Base-by-base conservation (phyloP, 2,329 filamentous ascomycete genomes). In the Aspergillus sp. region DNA sequence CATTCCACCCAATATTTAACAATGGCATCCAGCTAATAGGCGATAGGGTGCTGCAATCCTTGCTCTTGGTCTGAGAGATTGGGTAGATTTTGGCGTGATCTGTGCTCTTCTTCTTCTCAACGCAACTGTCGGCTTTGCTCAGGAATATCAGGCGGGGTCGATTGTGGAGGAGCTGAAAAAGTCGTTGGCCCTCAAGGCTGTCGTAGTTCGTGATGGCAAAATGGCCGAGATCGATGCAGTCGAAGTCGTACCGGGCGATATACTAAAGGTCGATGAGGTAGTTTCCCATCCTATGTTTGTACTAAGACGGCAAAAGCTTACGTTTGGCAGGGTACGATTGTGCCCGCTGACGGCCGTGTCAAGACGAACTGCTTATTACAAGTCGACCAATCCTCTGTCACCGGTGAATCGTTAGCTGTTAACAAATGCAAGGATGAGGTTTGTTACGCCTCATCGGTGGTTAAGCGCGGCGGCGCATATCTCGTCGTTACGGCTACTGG, bases 71-170 rank as follows among this genome's bases (percentile, higher is more conserved):
- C 85, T 96, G 42, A 77, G 89, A 76, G 89, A 95, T 69, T 96
- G 91, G 91, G 89, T 96, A 63, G 91, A 96, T 80, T 93, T 96
- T 70, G 91, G 90, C 82, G 91, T 96, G 71, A 96, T 96, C 66
- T 91, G 89, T 75, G 91, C 80, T 70, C 82, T 96, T 50, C 83
- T 96, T 9, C 74, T 96, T 64, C 88, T 96, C 63, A 96, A 96
- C 79, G 91, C 91, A 42, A 80, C 78, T 63, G 91, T 96, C 62
- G 91, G 91, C 78, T 96, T 96, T 77, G 81, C 93, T 59, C 91
- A 96, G 75, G 91, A 96, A 78, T 96, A 84, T 77, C 90, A 96
- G 77, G 91, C 91, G 61, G 91, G 90, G 72, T 93, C 89, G 55
- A 95, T 96, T 63, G 91, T 96, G 77, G 90, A 93, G 48, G 90